Evolutionary conservation across 352 stramenopile genomes (phyloP).

Genomic region (Saprolegnia parasitica): DNA sequence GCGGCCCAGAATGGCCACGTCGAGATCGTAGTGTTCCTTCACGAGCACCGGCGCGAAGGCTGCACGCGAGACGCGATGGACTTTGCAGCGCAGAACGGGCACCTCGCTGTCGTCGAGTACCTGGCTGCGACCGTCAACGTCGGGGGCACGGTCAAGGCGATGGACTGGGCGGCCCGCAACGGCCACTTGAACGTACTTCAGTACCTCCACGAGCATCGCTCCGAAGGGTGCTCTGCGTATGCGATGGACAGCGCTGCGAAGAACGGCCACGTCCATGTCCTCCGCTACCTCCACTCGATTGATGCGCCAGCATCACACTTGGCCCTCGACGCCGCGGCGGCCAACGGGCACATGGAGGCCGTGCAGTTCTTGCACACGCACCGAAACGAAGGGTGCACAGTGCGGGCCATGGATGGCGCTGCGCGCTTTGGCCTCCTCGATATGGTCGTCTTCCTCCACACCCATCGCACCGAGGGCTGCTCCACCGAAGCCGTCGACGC

Average conservation of each 20-base stretch:
- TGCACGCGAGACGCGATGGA: conserved; percentile 37
- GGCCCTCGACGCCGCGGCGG: conserved; percentile 25
- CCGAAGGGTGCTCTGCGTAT: neutral
- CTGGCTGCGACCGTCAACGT: conserved; percentile 25
- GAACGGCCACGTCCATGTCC: conserved; percentile 18
- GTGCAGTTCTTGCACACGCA: conserved; percentile 34
- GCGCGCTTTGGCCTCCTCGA: conserved; percentile 30
- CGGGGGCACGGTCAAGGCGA: neutral
- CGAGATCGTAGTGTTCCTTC: conserved; percentile 37
- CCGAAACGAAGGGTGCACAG: conserved; percentile 34
- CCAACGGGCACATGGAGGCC: conserved; percentile 27
- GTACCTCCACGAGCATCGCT: neutral
- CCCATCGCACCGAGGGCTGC: conserved; percentile 29
- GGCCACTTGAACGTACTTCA: conserved; percentile 17
- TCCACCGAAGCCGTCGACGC: conserved; percentile 28
- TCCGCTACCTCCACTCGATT: conserved; percentile 2
- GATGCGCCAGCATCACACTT: neutral
- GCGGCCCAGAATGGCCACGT: conserved; percentile 38
- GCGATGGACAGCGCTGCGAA: conserved; percentile 21
- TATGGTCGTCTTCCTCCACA: conserved; percentile 29
- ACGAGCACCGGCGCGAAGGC: conserved; percentile 33
- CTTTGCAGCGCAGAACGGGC: conserved; percentile 35
- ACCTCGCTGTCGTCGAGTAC: conserved; percentile 38
- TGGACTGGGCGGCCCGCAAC: conserved; percentile 22
- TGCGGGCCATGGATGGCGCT: conserved; percentile 36